These are phyloP conservation scores for Pterocarpus macrocarpus DNA, from an alignment of 306 rosid genomes.

Conservation along the genomic window DNA sequence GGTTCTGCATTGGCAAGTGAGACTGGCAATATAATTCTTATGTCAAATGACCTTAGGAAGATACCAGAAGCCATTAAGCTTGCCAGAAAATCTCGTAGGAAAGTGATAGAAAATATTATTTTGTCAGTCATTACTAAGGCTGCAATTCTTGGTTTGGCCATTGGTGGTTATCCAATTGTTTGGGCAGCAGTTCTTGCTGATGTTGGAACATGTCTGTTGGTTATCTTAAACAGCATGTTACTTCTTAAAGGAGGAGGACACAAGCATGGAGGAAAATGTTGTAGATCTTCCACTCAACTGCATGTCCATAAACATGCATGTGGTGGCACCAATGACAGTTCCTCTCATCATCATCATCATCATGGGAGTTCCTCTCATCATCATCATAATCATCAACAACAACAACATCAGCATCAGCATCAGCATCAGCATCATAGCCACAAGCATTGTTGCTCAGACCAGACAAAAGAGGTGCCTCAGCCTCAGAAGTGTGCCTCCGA, in stretches of 20 bases:
- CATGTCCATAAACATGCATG: constrained; percentile 61
- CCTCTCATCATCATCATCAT: constrained; percentile 47
- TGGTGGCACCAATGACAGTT: constrained; percentile 36
- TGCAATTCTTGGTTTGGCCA: constrained; percentile 72
- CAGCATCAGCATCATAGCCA: constrained; percentile 46
- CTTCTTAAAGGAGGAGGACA: constrained; percentile 58
- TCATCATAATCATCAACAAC: constrained; percentile 10
- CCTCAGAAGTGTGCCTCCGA: constrained; percentile 57
- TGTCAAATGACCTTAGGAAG: constrained; percentile 89
- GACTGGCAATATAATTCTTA: constrained; percentile 80
- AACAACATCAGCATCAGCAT: constrained; percentile 44
- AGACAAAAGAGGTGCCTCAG: constrained; percentile 25
- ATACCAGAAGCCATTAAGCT: constrained; percentile 83
- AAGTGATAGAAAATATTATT: constrained; percentile 73
- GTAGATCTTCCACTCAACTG: constrained; percentile 50
- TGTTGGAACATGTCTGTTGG: constrained; percentile 89
- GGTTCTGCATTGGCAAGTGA: constrained; percentile 96
- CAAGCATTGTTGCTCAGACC: constrained; percentile 58
- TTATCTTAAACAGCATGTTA: constrained; percentile 92
- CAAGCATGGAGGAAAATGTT: constrained; percentile 58
- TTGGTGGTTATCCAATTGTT: constrained; percentile 90
- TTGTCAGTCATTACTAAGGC: constrained; percentile 71
- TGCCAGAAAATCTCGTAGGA: constrained; percentile 67
- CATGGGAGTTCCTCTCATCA: constrained; percentile 45
- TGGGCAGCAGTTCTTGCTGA: constrained; percentile 99